Percentiles rank a stretch among this genome's conserved stretches.
These are phyloP conservation scores for Leccinellum luteum DNA, from an alignment of 768 basidiomycete genomes.

Conservation along the genomic window DNA sequence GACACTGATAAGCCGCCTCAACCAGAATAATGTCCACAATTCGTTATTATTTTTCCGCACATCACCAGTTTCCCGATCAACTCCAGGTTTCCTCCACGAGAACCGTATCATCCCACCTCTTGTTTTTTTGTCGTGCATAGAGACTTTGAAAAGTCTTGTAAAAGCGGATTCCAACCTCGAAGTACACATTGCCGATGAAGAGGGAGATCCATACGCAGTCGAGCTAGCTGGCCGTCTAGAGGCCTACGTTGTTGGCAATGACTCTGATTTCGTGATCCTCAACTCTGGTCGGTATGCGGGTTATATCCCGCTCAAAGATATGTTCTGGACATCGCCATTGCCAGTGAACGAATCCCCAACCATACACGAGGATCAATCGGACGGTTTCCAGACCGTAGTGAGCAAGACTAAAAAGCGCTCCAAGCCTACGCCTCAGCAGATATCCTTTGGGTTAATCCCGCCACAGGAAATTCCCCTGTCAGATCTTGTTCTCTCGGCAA, in stretches of 20 bases:
- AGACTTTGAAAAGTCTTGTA: constrained; percentile 45
- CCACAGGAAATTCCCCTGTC: constrained; percentile 38
- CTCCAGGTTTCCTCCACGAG: constrained; percentile 67
- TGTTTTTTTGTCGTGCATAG: constrained; percentile 53
- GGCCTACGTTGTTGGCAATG: constrained; percentile 73
- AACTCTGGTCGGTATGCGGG: constrained; percentile 75
- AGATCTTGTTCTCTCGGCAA: constrained; percentile 50
- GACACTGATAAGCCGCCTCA: constrained; percentile 59
- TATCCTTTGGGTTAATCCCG: constrained; percentile 46
- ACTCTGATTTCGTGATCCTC: constrained; percentile 81
- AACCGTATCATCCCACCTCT: constrained; percentile 75
- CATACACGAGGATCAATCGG: constrained; percentile 38
- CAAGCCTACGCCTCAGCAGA: constrained; percentile 26
- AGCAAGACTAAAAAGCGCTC: constrained; percentile 49
- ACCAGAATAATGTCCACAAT: constrained; percentile 55
- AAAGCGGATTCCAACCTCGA: constrained; percentile 39
- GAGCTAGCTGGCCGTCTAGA: constrained; percentile 72
- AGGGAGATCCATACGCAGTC: constrained; percentile 82
- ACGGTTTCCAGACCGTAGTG: constrained; percentile 60
- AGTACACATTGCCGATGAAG: constrained; percentile 74
- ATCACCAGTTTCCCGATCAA: constrained; percentile 59
- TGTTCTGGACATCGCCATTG: constrained; percentile 55
- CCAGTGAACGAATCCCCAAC: constrained; percentile 22
- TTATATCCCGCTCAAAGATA: constrained; percentile 73
- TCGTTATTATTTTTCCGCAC: constrained; percentile 80